Evolutionary conservation across 1,284 basidiomycete genomes (phyloP), one percentile per base, ranked within the genome.

Genomic region (Irpex lacteus): DNA sequence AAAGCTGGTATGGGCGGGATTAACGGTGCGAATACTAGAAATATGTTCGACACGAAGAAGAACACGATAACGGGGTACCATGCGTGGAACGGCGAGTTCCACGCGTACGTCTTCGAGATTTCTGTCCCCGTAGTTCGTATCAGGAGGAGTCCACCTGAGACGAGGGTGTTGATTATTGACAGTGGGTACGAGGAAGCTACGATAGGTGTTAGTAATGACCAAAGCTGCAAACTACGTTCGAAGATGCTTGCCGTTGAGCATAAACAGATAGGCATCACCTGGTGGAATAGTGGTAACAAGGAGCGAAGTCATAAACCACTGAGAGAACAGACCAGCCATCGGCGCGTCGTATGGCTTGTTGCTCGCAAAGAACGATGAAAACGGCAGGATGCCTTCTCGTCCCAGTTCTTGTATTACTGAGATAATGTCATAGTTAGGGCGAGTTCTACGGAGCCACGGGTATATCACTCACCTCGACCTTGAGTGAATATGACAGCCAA

Each of bases 401-500:
- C 87, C 89, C 2, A 90, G 78, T 72, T 90, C 89, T 72, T 91
- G 89, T 4, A 89, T 82, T 7, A 90, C 88, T 89, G 60, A 0
- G 8, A 37, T 15, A 53, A 40, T 15, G 18, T 56, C 34, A 56
- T 44, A 44, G 40, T 11, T 13, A 56, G 13, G 54, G 4, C 18
- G 13, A 8, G 13, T 13, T 15, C 26, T 26, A 26, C 26, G 26
- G 13, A 34, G 19, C 21, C 11, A 8, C 26, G 54, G 11, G 4
- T 56, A 15, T 11, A 11, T 8, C 18, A 56, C 54, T 32, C 26
- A 87, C 88, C 83, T 80, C 89, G 76, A 13, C 87, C 87, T 70
- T 88, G 86, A 0, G 82, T 75, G 68, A 90, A 91, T 61, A 88
- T 78, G 0, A 85, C 79, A 0, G 87, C 80, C 9, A 90, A 76